Conservation (phyloP, 176 grass and related monocot species). For the Themeda triandra region DNA sequence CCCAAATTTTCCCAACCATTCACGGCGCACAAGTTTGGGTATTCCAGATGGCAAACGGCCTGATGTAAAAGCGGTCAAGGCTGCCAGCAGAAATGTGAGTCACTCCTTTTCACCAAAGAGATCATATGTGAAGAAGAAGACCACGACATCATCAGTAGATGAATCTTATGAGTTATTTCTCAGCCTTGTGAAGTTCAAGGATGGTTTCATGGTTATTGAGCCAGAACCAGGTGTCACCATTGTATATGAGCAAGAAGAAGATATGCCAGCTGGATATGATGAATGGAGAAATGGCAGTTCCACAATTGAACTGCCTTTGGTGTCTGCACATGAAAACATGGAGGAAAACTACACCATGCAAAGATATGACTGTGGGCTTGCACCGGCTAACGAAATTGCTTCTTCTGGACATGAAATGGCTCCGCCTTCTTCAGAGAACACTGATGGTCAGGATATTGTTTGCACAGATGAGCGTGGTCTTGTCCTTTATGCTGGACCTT, state of each 20-base stretch:
- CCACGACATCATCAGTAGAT: neutral
- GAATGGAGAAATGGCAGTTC: neutral
- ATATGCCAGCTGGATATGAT: neutral
- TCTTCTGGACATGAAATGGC: slow-evolving; percentile 2
- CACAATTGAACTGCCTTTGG: neutral
- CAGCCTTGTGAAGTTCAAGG: slow-evolving; percentile 40
- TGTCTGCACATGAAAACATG: slow-evolving; percentile 14
- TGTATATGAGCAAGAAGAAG: slow-evolving; percentile 38
- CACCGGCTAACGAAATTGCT: neutral
- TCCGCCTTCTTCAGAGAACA: neutral
- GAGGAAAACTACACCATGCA: neutral
- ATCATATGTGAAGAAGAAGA: neutral
- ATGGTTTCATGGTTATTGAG: slow-evolving; percentile 55
- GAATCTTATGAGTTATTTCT: slow-evolving; percentile 46
- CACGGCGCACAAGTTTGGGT: neutral
- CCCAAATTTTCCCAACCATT: neutral
- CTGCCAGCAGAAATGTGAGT: neutral
- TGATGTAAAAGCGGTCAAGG: slow-evolving; percentile 14
- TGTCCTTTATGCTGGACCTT: slow-evolving; percentile 12
- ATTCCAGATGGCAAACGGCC: neutral
- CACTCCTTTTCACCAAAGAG: neutral
- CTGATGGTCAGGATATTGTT: slow-evolving; percentile 12
- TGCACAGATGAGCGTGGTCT: slow-evolving; percentile 8
- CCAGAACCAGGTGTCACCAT: slow-evolving; percentile 37
- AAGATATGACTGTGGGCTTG: neutral